Evolutionary conservation across 345 rosid species (phyloP), one percentile per base, ranked within the genome.

Genomic region (Arabis alpina): DNA sequence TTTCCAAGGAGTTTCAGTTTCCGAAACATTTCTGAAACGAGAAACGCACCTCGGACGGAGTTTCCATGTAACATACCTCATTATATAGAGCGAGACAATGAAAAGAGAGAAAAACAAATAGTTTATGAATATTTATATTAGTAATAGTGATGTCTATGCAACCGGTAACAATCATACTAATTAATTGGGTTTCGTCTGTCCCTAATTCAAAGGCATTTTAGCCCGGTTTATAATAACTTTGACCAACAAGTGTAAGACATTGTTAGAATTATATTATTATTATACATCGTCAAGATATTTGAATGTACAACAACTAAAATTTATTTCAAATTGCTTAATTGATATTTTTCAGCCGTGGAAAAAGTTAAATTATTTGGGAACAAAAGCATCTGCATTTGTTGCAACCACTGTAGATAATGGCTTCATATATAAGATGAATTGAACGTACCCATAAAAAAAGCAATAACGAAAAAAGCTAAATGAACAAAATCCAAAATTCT

Each of bases 351-450:
- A 58, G 72, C 55, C 63, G 28, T 44, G 63, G 44, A 27, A 45
- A 36, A 14, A 36, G 8, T 48, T 44, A 39, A 32, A 60, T 14
- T 19, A 61, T 68, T 28, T 56, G 66, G 74, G 70, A 76, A 62
- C 70, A 69, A 41, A 76, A 54, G 54, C 70, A 61, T 62, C 62
- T 76, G 79, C 71, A 69, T 16, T 69, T 69, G 79, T 55, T 76
- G 75, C 61, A 69, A 69, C 54, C 47, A 76, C 79, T 69, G 73
- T 55, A 39, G 66, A 56, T 60, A 63, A 68, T 61, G 73, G 45
- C 8, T 54, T 53, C 60, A 54, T 40, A 48, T 45, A 40, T 16
- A 13, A 68, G 79, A 56, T 76, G 75, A 69, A 76, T 1, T 76
- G 79, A 76, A 76, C 60, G 28, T 76, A 66, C 40, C 70, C 79